Evolutionary conservation across 208 protist species (phyloP).

Genomic region (Leishmania major): DNA sequence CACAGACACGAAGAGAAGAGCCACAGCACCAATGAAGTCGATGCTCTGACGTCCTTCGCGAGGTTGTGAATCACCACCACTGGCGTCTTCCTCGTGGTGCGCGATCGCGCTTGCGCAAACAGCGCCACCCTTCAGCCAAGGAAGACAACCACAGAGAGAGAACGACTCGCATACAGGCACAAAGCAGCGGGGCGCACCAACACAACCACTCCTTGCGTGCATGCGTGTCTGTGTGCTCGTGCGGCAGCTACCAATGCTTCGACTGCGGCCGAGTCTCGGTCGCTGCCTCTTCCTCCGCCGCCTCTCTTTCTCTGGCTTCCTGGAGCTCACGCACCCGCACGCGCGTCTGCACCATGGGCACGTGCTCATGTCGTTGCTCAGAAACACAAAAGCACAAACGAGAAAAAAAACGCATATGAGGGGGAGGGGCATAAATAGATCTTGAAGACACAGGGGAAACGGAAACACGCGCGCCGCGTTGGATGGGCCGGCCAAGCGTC

Average conservation of each 20-base stretch:
- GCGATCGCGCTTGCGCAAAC: background rate
- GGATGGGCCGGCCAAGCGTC: too few relatives aligned
- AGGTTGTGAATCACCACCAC: background rate
- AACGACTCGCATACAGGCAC: background rate
- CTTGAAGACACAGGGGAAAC: too few relatives aligned
- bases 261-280: background rate
- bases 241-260: background rate
- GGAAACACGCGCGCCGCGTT: too few relatives aligned
- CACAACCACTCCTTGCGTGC: too few relatives aligned
- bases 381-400: background rate
- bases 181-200: background rate
- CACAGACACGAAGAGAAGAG: background rate
- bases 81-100: background rate
- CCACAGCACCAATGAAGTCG: background rate
- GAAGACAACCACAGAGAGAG: background rate
- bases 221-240: too few relatives aligned
- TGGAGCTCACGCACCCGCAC: background rate
- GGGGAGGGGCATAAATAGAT: background rate
- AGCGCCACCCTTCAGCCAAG: background rate
- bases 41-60: background rate
- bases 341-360: background rate
- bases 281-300: background rate
- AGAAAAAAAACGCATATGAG: background rate
- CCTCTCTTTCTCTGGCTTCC: background rate
- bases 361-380: background rate